These are phyloP conservation scores for Dictyostelium firmibasis DNA, from an alignment of 78 protist species.

Conservation along the genomic window DNA sequence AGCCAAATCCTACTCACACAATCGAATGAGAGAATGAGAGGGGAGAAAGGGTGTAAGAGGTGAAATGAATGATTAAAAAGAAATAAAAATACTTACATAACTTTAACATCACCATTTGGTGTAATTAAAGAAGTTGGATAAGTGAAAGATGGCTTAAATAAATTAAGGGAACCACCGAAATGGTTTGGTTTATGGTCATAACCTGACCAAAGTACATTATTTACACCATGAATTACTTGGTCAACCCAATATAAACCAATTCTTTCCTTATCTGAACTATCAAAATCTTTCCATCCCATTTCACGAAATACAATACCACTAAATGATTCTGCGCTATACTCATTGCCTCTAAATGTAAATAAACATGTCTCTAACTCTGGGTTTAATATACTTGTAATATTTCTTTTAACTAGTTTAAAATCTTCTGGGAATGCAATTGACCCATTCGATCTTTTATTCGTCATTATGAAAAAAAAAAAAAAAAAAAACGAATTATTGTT, in stretches of 20 bases:
- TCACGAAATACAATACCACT: constrained; percentile 3
- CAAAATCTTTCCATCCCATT: constrained; percentile 40
- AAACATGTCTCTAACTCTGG: background rate
- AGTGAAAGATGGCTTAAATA: constrained; percentile 26
- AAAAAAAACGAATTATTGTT: background rate
- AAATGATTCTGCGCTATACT: background rate
- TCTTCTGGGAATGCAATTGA: constrained; percentile 32
- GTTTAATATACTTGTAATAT: background rate
- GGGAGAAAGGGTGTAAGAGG: background rate
- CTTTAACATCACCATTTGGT: background rate
- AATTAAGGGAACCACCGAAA: background rate
- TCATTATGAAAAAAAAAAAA: background rate
- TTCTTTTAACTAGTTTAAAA: background rate
- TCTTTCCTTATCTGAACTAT: constrained; percentile 6
- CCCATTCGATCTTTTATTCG: constrained; percentile 22
- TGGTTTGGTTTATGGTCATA: background rate
- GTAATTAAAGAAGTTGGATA: background rate
- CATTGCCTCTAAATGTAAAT: background rate
- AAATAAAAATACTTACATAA: background rate
- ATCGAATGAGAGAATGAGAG: background rate
- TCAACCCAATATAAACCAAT: constrained; percentile 34
- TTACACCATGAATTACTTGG: background rate
- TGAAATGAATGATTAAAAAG: background rate
- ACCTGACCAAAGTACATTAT: constrained; percentile 14
- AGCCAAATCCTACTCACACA: too few species aligned